phyloP scores from a whole-genome alignment of 2,329 filamentous ascomycete genomes.

The Pseudogymnoascus sp. region DNA sequence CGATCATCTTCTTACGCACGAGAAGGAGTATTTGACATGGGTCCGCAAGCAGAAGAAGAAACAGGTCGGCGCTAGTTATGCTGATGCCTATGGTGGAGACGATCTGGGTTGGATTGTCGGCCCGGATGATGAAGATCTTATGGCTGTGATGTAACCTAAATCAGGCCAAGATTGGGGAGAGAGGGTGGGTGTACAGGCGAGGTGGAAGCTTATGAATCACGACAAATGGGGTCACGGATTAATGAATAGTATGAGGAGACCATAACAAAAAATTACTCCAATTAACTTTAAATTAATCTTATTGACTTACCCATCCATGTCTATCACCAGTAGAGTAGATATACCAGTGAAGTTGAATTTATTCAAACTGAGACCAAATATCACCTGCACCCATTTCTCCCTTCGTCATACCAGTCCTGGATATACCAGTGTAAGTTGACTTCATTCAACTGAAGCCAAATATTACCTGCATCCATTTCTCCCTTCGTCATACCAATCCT shows the following conservation, averaged over 20 bases:
- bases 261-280: neutral
- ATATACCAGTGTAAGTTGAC: neutral
- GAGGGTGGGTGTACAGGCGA: neutral
- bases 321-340: neutral
- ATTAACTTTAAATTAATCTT: neutral
- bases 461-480: neutral
- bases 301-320: neutral
- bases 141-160: conserved; percentile 34
- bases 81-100: conserved; percentile 21
- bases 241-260: neutral
- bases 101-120: conserved; percentile 30
- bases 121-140: conserved; percentile 47
- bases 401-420: no score
- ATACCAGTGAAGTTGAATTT: neutral
- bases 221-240: neutral
- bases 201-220: conserved; percentile 4
- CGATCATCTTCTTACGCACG: conserved; percentile 45
- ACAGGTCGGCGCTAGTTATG: conserved; percentile 41
- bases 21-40: conserved; percentile 45
- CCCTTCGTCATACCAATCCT: no score
- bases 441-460: neutral
- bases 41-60: conserved; percentile 35
- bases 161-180: neutral
- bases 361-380: neutral
- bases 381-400: neutral